Conservation (phyloP, 2,329 filamentous ascomycete species). For the Sclerotiophoma versabilis region DNA sequence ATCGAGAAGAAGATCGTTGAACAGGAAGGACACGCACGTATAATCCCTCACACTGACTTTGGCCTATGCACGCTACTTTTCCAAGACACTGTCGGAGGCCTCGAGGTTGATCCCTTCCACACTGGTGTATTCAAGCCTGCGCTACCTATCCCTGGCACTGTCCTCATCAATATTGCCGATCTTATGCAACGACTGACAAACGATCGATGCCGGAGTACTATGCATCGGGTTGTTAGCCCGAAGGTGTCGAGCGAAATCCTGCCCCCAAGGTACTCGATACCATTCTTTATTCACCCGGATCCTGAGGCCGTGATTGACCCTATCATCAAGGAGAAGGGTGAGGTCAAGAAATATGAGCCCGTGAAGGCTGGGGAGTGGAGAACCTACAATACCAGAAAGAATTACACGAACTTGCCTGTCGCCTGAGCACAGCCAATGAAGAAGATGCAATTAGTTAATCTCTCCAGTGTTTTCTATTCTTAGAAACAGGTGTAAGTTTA, state of each 20-base stretch:
- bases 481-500: background rate
- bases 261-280: constrained; percentile 47
- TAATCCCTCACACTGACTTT: constrained; percentile 44
- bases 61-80: constrained; percentile 49
- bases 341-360: constrained; percentile 48
- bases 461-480: background rate
- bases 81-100: constrained; percentile 47
- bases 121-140: constrained; percentile 35
- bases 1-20: constrained; percentile 31
- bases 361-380: constrained; percentile 48
- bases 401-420: constrained; percentile 25
- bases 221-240: constrained; percentile 49
- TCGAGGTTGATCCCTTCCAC: constrained; percentile 45
- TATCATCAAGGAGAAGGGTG: constrained; percentile 39
- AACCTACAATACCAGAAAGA: constrained; percentile 42
- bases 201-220: constrained; percentile 45
- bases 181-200: constrained; percentile 34
- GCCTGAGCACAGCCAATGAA: background rate
- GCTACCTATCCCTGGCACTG: constrained; percentile 30
- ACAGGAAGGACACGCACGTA: constrained; percentile 33
- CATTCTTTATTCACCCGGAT: constrained; percentile 50
- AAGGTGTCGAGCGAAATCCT: constrained; percentile 33
- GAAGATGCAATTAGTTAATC: background rate
- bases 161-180: constrained; percentile 38
- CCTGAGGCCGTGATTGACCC: constrained; percentile 45